A percentile compares a stretch with the other conserved stretches of the same genome.
Evolutionary conservation across 768 basidiomycete species (phyloP).

Genomic region (Tylopilus intermedius): DNA sequence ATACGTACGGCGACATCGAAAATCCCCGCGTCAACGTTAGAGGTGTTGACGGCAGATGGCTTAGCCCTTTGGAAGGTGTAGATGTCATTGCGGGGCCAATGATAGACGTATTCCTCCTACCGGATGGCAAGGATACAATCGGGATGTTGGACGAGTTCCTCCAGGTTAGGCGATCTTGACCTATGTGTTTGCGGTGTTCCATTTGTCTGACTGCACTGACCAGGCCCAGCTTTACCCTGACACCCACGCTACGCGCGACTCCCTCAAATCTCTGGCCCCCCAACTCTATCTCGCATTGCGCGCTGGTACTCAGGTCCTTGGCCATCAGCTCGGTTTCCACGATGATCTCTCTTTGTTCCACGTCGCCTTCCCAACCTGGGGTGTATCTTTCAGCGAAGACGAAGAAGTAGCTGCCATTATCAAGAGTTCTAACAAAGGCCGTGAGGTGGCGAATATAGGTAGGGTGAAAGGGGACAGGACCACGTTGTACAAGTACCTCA

Average conservation of each 20-base stretch:
- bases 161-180: constrained; percentile 44
- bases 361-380: constrained; percentile 64
- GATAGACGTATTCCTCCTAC: constrained; percentile 55
- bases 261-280: constrained; percentile 42
- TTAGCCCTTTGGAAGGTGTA: constrained; percentile 48
- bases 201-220: not conserved
- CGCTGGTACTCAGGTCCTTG: constrained; percentile 47
- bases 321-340: constrained; percentile 48
- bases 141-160: constrained; percentile 71
- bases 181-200: not conserved
- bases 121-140: constrained; percentile 44
- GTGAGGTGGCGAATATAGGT: constrained; percentile 71
- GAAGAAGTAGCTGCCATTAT: constrained; percentile 57
- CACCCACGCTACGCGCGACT: constrained; percentile 38
- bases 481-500: constrained; percentile 92
- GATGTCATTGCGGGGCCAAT: constrained; percentile 58
- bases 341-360: constrained; percentile 41
- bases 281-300: constrained; percentile 55
- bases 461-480: constrained; percentile 82
- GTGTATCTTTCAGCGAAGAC: constrained; percentile 46
- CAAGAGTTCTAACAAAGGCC: constrained; percentile 35
- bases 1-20: constrained; percentile 5
- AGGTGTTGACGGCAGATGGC: constrained; percentile 15
- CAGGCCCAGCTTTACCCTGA: constrained; percentile 69
- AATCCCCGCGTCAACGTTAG: not conserved